These are phyloP conservation scores for Ophioceras dolichostomum DNA, from an alignment of 2,329 filamentous ascomycete genomes.

Conservation along the genomic window DNA sequence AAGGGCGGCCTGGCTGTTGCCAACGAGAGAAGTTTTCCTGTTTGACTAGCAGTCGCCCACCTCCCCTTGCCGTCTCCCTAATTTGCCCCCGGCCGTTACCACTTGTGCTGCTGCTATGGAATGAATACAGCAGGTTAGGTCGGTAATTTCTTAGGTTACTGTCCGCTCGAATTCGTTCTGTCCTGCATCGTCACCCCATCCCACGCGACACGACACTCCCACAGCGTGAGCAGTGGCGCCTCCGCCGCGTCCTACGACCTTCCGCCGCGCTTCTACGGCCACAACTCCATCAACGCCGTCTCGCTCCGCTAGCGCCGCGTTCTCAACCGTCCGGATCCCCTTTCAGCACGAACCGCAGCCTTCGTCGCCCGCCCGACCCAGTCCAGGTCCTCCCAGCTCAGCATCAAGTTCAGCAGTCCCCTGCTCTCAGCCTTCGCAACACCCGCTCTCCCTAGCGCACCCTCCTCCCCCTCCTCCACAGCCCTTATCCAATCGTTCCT, in stretches of 20 bases:
- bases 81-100: too few species aligned
- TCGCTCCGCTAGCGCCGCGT: slow-evolving; percentile 40
- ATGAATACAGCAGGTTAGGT: too few species aligned
- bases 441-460: slow-evolving; percentile 31
- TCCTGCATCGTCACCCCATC: too few species aligned
- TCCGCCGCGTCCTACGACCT: slow-evolving; percentile 26
- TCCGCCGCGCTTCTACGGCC: slow-evolving; percentile 46
- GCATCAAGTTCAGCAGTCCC: slow-evolving; percentile 29
- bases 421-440: slow-evolving; percentile 28
- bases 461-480: slow-evolving; percentile 21
- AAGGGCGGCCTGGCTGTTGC: too few species aligned
- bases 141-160: too few species aligned
- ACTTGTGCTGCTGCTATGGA: too few species aligned
- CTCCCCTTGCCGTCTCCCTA: too few species aligned
- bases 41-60: too few species aligned
- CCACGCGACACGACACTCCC: too few species aligned
- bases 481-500: slow-evolving; percentile 7
- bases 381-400: slow-evolving; percentile 43
- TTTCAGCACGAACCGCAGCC: slow-evolving; percentile 44
- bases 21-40: too few species aligned
- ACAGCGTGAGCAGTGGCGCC: slow-evolving; percentile 35
- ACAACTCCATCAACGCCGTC: slow-evolving; percentile 46
- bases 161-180: too few species aligned
- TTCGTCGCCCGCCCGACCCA: slow-evolving; percentile 42
- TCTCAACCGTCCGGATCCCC: slow-evolving; percentile 42